Evolutionary conservation across 2,329 filamentous ascomycete genomes (phyloP).

Genomic region (Colletotrichum brevisporum): DNA sequence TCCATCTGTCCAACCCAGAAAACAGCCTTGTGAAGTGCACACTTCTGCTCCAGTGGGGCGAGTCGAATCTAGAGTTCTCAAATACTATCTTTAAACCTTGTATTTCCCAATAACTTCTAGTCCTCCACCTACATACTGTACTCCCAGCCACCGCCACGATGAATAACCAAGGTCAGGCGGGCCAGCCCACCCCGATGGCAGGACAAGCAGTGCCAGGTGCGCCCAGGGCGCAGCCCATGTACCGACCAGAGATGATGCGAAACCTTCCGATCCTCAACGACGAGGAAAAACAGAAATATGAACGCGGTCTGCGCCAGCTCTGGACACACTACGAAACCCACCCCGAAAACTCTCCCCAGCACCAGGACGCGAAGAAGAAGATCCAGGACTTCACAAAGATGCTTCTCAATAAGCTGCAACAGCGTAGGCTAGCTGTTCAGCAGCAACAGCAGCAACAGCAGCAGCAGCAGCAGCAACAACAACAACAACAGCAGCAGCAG

Average conservation of each 20-base stretch:
- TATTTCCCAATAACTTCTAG: neutral
- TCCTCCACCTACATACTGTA: neutral
- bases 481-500: conserved; percentile 34
- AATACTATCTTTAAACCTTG: neutral
- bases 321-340: conserved; percentile 68
- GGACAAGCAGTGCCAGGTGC: conserved; percentile 44
- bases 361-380: conserved; percentile 68
- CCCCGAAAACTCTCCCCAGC: conserved; percentile 61
- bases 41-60: neutral
- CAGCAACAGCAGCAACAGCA: conserved; percentile 51
- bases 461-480: conserved; percentile 42
- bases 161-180: conserved; percentile 41
- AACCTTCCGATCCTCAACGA: conserved; percentile 64
- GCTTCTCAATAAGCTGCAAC: conserved; percentile 66
- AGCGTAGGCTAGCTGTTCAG: conserved; percentile 50
- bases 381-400: conserved; percentile 73
- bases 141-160: conserved; percentile 17
- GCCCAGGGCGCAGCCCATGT: conserved; percentile 56
- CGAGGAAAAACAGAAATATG: conserved; percentile 72
- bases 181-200: conserved; percentile 38
- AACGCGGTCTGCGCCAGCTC: conserved; percentile 66
- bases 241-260: conserved; percentile 67
- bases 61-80: too few relatives aligned
- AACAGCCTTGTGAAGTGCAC: neutral
- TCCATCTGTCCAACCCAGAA: neutral